Base-by-base conservation (phyloP, 129 eudicot genomes). In the Lactuca sativa region DNA sequence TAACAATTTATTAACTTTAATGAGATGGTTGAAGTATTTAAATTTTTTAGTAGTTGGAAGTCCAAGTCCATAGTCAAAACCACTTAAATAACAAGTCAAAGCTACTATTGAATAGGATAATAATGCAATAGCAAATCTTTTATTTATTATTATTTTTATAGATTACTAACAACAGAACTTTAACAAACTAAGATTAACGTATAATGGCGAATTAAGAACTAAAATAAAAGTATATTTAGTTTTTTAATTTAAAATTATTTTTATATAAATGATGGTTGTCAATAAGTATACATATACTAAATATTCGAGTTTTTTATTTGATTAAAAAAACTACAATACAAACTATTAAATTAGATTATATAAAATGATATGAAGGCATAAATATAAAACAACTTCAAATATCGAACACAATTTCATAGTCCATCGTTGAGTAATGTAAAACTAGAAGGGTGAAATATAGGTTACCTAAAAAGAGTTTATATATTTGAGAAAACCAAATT, bases 361-460 rank as follows among this genome's bases (percentile, higher is more conserved):
- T 14, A n/a, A 53, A 53, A 25, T 15, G 30, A 12, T 53, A 6
- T 53, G 6, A n/a, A 14, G n/a, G 36, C 48, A n/a, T n/a, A 6
- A 9, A 59, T 47, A 47, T 47, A 47, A 47, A 47, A 47, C 52
- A 12, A 58, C 0, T 1, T 30, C 4, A 4, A 41, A 25, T 6
- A 12, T 59, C 56, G 31, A 59, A 44, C 32, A 37, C 6, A 31
- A 41, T 55, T 33, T n/a, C 34, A 54, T 37, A 74, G 16, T 69
- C 61, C 56, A 61, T 60, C 64, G 65, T 60, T 68, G 69, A 40
- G 55, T 68, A 63, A 51, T 38, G 58, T 5, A 36, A 62, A 64
- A 64, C 66, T 40, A 49, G 57, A 68, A 52, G 9, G 80, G 64
- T 76, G 80, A 40, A 76, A 60, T 69, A 30, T 76, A 12, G 81